Evolutionary conservation across 106 monocot species (phyloP), one percentile per base, ranked within the genome.

Genomic region (Triglochin maritima): DNA sequence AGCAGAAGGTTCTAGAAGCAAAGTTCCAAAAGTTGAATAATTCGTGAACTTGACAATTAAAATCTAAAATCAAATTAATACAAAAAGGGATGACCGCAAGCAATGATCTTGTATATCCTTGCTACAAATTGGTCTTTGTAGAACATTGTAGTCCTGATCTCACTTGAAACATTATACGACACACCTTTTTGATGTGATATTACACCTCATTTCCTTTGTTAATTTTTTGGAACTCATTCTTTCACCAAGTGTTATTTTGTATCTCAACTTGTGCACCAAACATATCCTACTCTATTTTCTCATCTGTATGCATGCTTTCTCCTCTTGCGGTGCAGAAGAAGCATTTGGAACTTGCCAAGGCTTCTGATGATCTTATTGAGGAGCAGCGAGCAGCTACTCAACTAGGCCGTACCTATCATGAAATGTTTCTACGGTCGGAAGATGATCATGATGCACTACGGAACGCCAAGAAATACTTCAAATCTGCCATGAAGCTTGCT

Each of bases 371-470:
- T 63, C 78, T 84, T 64, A 69, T 91, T 60, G 96, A 91, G 79
- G 88, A 98, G 81, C 96, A 98, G 69, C 75, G 96, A 77, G 91
- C 96, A 45, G 80, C 70, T 71, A 98, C 96, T 14, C 96, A 98
- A 71, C 88, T 98, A 55, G 96, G 96, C 48, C 83, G 96, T 57
- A 91, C 96, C 53, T 98, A 91, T 65, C 81, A 98, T 47, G 91
- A 91, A 60, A 86, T 98, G 41, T 88, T 98, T 77, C 67, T 86
- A 59, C 73, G 61, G 74, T 86, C 91, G 71, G 91, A 98, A 74
- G 78, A 79, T 60, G 96, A 98, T 65, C 91, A 98, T 65, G 46
- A 49, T 77, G 91, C 96, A 17, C 44, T 81, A 9, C 66, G 82
- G 56, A 91, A 84, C 75, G 87, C 91, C 13, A 98, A 91, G 67